These are phyloP conservation scores for Solanum appendiculatum DNA, from an alignment of 257 asterid species.

Conservation along the genomic window DNA sequence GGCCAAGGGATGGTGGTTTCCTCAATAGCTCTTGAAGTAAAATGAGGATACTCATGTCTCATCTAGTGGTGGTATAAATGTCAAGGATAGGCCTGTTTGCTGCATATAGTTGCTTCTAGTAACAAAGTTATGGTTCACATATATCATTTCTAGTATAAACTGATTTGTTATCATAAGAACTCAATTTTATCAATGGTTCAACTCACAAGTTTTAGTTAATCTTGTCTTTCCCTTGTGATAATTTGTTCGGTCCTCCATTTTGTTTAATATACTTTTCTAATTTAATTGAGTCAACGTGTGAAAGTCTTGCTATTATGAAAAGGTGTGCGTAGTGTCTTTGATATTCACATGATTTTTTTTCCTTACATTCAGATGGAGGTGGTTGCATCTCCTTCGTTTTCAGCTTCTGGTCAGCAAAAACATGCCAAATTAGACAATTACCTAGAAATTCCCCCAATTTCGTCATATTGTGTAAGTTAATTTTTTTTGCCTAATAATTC, in stretches of 20 bases:
- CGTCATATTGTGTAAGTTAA: constrained; percentile 78
- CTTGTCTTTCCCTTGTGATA: not conserved
- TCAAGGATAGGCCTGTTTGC: not conserved
- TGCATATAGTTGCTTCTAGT: not conserved
- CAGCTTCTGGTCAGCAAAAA: constrained; percentile 39
- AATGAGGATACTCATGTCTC: not conserved
- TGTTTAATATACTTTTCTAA: not conserved
- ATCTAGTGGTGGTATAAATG: not conserved
- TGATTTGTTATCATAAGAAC: not conserved
- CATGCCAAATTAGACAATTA: constrained; percentile 56
- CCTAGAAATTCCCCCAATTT: constrained; percentile 74
- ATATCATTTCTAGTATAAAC: not conserved
- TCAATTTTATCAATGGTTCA: not conserved
- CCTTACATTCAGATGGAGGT: constrained; percentile 29
- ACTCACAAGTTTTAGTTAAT: not conserved
- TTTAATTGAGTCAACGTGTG: not conserved
- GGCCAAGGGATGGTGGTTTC: not conserved
- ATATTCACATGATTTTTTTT: not conserved
- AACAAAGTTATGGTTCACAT: not conserved
- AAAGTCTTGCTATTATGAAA: not conserved
- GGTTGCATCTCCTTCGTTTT: constrained; percentile 56
- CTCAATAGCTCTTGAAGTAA: not conserved
- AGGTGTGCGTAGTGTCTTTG: not conserved
- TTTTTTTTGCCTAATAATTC: not conserved
- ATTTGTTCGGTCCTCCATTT: not conserved